Evolutionary conservation across 2,329 filamentous ascomycete genomes (phyloP), one percentile per base, ranked within the genome.

Genomic region (Byssochlamys sp.): DNA sequence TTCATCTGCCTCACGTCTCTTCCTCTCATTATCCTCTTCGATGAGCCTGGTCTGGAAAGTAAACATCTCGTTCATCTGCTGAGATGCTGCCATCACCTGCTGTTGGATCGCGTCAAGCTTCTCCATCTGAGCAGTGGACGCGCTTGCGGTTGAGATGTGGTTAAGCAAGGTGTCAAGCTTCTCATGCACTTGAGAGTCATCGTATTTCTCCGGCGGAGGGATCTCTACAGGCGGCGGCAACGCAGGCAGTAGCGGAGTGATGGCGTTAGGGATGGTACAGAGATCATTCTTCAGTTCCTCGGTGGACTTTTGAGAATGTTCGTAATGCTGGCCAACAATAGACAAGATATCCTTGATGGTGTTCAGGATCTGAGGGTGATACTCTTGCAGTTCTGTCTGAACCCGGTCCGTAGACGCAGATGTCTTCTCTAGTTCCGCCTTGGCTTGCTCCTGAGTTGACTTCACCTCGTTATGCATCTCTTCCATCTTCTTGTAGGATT

Each of bases 51-150:
- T 88, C 70, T 96, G 91, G 2, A 80, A 79, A 2, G 86, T 82
- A 24, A 97, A 82, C 69, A 96, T 96, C 49, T 87, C 84, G 1
- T 88, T 87, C 56, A 99, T 86, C 68, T 95, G 90, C 24, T 85
- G 84, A 0, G 92, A 91, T 1, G 90, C 95, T 59, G 85, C 81
- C 69, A 90, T 84, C 57, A 99, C 90, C 64, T 95, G 89, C 62
- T 88, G 82, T 67, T 96, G 90, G 54, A 97, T 94, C 71, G 91
- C 84, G 63, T 96, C 90, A 4, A 99, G 81, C 26, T 89, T 89
- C 61, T 88, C 87, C 52, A 96, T 82, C 64, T 91, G 89, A 4
- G 81, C 79, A 35, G 90, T 83, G 1, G 88, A 84, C 67, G 90
- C 86, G 55, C 82, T 82, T 0, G 89, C 82, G 24, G 83, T 80